Base-by-base conservation (phyloP, 1,284 basidiomycete species). In the Puccinia hordei region DNA sequence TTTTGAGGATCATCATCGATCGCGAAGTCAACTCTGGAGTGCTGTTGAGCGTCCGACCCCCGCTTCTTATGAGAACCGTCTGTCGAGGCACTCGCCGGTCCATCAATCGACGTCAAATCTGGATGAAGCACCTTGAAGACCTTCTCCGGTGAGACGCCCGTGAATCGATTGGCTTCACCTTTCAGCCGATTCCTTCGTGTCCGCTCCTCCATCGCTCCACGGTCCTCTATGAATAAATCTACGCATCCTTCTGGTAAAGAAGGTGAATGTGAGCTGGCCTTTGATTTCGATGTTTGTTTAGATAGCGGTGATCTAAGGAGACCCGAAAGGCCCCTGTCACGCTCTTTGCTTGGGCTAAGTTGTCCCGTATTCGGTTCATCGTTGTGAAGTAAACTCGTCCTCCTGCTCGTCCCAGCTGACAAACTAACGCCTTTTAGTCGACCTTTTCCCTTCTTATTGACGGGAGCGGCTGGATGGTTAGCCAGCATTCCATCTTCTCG, bases 401-500 rank as follows among this genome's bases (percentile, higher is more conserved):
- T 63, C 15, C 12, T 55, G 24, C 19, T 46, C 33, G 57, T 15
- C 8, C 63, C 63, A 49, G 68, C 9, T 51, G 38, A n/a, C 27
- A 41, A 17, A 30, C 44, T 27, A 2, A 33, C 19, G 5, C 33
- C 27, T 33, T 41, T 27, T 17, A 33, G 49, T 57, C 49, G 27
- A 27, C 63, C 59, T 57, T 77, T 66, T n/a, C 63, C 63, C 38
- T 77, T 77, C 33, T 44, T 66, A 35, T 27, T 66, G 24, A 49
- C 24, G 4, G 75, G 75, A 15, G 75, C 75, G 6, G 75, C 59
- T 6, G 75, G 75, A 57, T 77, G 75, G 41, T 19, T 66, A 27
- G 59, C 61, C 30, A 77, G 41, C 80, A 77, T 80, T 38, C 68
- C 55, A 68, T 81, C 78, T 66, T 84, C 85, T 68, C 82, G 82